Evolutionary conservation across 164 flowering plant genomes (phyloP), one percentile per base, ranked within the genome.

Genomic region (Macadamia tetraphylla): DNA sequence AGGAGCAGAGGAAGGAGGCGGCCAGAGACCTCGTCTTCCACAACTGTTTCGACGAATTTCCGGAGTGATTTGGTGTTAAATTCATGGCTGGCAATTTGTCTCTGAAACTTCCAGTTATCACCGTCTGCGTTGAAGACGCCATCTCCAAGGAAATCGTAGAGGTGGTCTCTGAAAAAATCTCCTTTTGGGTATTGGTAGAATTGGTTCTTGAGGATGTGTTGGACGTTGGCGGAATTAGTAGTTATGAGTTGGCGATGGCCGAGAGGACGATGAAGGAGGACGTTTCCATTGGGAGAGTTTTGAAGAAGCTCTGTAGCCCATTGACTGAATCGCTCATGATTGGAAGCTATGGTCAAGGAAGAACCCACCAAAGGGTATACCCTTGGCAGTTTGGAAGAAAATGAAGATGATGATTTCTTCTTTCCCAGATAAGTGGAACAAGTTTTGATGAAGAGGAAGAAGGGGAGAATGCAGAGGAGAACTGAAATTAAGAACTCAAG

Each of bases 161-260:
- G 72, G 17, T 13, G 60, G 7, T 14, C 9, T 5, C 18, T 40
- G 11, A 63, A 63, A 6, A 11, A 6, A 0, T 60, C 35, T 9
- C 89, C 86, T 70, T 86, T 86, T 3, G 71, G 75, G 76, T 86
- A 84, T 48, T 44, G 66, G 52, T 52, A 23, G 75, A 84, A 86
- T 2, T 76, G 65, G 58, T 77, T 75, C 35, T 79, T 86, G 71
- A 84, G 87, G 13, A 87, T 83, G 74, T 86, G 87, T 49, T 83
- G 79, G n/a, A 84, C 88, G 7, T 67, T 75, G 65, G 80, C 60
- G 1, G 89, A 83, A 68, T 87, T 83, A 5, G 80, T 83, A 0
- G 92, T 87, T 66, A 80, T 0, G 65, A 80, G 17, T 0, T 64
- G 56, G 15, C 65, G 67, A 0, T 4, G 12, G 55, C 80, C 84